These are phyloP conservation scores for Penicillium digitatum DNA, from an alignment of 2,329 filamentous ascomycete species.

Conservation along the genomic window DNA sequence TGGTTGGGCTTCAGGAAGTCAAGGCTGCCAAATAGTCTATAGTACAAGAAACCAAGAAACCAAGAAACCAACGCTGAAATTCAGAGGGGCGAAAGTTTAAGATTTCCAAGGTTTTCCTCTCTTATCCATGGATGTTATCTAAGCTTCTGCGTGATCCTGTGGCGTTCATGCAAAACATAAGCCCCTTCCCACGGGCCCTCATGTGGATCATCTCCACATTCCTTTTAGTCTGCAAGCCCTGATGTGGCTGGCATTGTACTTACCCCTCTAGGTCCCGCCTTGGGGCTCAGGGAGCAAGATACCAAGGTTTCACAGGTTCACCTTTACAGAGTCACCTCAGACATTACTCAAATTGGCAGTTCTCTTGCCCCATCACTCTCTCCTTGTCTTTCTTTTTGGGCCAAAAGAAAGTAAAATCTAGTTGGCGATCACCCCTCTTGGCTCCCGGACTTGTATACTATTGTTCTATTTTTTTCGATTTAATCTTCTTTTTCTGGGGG, in stretches of 20 bases:
- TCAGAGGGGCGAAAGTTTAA: neutral
- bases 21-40: slow-evolving; percentile 1
- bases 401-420: neutral
- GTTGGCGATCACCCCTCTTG: neutral
- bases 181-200: slow-evolving; percentile 13
- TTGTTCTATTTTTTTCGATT: neutral
- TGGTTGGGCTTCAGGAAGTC: slow-evolving; percentile 1
- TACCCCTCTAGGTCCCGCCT: slow-evolving; percentile 14
- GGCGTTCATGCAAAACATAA: slow-evolving; percentile 21
- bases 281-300: neutral
- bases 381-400: neutral
- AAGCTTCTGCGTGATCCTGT: slow-evolving; percentile 1
- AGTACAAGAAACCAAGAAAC: neutral
- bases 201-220: slow-evolving; percentile 13
- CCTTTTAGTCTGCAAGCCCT: slow-evolving; percentile 1
- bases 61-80: too few relatives aligned
- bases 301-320: slow-evolving; percentile 1
- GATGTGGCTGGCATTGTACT: slow-evolving; percentile 16
- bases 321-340: neutral
- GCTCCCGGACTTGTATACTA: neutral
- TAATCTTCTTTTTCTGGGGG: neutral
- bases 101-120: neutral
- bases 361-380: neutral
- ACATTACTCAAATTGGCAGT: neutral
- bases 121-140: neutral